A percentile compares a stretch with the other conserved stretches of the same genome.
Conservation (phyloP, 495 filamentous ascomycete species). For the Neurospora sp. region DNA sequence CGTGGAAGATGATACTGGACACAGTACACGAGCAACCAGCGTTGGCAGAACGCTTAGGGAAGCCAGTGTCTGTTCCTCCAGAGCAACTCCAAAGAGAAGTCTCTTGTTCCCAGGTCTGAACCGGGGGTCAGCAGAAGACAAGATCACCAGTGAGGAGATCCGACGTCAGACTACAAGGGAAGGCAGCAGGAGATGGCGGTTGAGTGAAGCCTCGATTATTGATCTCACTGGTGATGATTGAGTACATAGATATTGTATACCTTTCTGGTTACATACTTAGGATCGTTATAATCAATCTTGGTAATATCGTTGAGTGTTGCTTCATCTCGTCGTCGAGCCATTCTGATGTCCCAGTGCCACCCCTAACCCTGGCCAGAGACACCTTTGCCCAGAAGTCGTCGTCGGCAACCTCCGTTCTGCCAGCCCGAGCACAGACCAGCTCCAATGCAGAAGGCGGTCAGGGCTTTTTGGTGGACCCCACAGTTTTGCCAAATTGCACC, state of each 20-base stretch:
- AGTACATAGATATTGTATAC: not conserved
- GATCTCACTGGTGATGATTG: constrained; percentile 32
- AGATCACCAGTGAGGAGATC: not conserved
- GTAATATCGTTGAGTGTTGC: not conserved
- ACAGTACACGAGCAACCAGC: not conserved
- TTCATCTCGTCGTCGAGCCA: not conserved
- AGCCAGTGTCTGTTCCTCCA: not conserved
- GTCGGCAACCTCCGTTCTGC: not conserved
- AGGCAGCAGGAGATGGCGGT: constrained; percentile 17
- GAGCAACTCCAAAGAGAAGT: not conserved
- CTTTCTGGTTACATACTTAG: not conserved
- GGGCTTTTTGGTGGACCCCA: not conserved
- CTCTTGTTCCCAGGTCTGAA: not conserved
- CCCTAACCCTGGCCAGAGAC: not conserved
- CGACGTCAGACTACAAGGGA: not conserved
- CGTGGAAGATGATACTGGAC: not conserved
- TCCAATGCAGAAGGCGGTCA: not conserved
- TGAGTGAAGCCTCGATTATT: constrained; percentile 28
- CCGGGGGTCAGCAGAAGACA: constrained; percentile 17
- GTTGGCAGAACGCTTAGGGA: not conserved
- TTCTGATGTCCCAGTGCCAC: not conserved
- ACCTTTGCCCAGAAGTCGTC: not conserved
- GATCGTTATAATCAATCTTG: not conserved
- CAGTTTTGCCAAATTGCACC: not conserved
- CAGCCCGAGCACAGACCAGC: not conserved